These are phyloP conservation scores for Vigna hirtella DNA, from an alignment of 306 rosid genomes.

Conservation along the genomic window DNA sequence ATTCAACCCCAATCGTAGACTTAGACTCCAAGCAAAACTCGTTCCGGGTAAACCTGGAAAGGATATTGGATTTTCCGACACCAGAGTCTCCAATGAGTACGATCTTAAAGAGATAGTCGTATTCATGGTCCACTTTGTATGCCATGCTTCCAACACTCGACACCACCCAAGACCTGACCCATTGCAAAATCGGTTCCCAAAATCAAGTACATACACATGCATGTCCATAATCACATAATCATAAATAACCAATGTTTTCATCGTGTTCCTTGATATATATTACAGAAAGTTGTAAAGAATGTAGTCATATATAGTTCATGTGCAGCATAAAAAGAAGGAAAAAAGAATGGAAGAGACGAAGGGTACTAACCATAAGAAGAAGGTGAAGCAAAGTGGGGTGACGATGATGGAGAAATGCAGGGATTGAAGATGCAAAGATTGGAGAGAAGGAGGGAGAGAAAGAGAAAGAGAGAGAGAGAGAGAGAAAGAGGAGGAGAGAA, in stretches of 20 bases:
- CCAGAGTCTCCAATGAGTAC: slow-evolving; percentile 87
- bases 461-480: not conserved
- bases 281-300: too few species aligned
- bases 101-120: slow-evolving; percentile 80
- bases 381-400: slow-evolving; percentile 39
- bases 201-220: not conserved
- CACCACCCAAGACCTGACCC: slow-evolving; percentile 59
- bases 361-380: slow-evolving; percentile 42
- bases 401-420: slow-evolving; percentile 34
- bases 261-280: too few species aligned
- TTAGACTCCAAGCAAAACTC: slow-evolving; percentile 84
- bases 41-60: slow-evolving; percentile 79
- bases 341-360: not conserved
- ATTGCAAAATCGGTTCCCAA: not conserved
- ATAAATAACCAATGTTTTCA: not conserved
- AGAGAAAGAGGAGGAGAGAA: slow-evolving; percentile 1
- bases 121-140: slow-evolving; percentile 77
- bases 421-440: slow-evolving; percentile 37
- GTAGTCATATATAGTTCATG: not conserved
- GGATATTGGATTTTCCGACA: slow-evolving; percentile 87
- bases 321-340: not conserved
- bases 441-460: slow-evolving; percentile 17
- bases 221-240: not conserved
- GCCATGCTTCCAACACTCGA: slow-evolving; percentile 60
- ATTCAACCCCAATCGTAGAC: slow-evolving; percentile 89